Evolutionary conservation across 73 alveolate genomes (phyloP).

Genomic region (Effrenium voratum): DNA sequence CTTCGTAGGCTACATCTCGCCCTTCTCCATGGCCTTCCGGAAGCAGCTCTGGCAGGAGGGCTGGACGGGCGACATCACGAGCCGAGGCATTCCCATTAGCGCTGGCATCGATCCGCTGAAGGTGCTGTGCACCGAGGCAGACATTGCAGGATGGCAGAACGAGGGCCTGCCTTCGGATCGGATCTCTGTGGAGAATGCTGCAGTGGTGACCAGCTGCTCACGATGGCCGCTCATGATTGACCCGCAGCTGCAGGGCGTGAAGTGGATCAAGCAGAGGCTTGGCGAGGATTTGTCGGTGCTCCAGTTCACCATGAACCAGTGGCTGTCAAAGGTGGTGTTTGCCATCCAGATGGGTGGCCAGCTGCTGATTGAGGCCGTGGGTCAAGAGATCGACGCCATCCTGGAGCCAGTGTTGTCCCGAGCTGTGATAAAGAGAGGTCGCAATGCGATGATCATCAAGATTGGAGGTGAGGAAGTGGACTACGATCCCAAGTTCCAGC

Average conservation of each 20-base stretch:
- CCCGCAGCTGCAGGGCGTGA: constrained; percentile 99
- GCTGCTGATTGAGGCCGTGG: constrained; percentile 98
- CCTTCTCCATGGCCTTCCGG: constrained; percentile 99
- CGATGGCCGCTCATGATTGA: constrained; percentile 99
- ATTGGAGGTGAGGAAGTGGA: constrained; percentile 97
- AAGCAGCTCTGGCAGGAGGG: constrained; percentile 94
- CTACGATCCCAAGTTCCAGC: constrained; percentile 98
- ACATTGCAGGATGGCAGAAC: constrained; percentile 99
- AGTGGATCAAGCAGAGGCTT: constrained; percentile 98
- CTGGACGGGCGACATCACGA: constrained; percentile 81
- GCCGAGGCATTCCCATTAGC: constrained; percentile 97
- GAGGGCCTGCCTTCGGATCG: constrained; percentile 99
- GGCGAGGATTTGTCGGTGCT: constrained; percentile 97
- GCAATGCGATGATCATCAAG: constrained; percentile 90
- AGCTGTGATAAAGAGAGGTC: constrained; percentile 98
- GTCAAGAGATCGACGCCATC: constrained; percentile 99
- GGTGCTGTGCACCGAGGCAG: constrained; percentile 99
- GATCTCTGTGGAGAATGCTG: constrained; percentile 99
- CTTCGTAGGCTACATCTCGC: constrained; percentile 99
- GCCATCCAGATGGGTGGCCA: constrained; percentile 99
- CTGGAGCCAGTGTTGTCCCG: constrained; percentile 99
- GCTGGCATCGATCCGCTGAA: constrained; percentile 99
- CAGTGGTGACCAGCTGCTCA: constrained; percentile 99
- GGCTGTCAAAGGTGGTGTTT: constrained; percentile 97
- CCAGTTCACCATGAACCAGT: constrained; percentile 96